Evolutionary conservation across 2,329 filamentous ascomycete genomes (phyloP).

Genomic region (Xylariaceae sp.): DNA sequence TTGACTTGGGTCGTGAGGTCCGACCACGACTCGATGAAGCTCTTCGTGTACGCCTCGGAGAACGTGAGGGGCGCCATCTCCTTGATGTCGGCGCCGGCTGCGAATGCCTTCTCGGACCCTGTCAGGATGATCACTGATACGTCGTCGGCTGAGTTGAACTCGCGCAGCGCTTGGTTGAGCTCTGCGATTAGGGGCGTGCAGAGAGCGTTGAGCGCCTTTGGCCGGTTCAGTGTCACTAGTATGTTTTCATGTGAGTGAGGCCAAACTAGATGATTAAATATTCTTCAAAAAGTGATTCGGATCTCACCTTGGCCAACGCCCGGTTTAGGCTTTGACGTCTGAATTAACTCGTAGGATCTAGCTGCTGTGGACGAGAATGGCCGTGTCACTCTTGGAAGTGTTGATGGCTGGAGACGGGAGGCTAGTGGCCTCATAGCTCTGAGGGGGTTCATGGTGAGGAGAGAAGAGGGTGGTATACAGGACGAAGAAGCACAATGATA

Average conservation of each 20-base stretch:
- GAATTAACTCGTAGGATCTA: slow-evolving; percentile 76
- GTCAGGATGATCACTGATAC: slow-evolving; percentile 85
- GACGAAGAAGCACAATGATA: not conserved
- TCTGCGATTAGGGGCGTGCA: slow-evolving; percentile 90
- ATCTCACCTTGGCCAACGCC: slow-evolving; percentile 82
- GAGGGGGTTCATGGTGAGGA: slow-evolving; percentile 56
- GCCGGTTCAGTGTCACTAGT: slow-evolving; percentile 88
- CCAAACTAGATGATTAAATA: not conserved
- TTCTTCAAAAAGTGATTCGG: not conserved
- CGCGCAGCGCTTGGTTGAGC: slow-evolving; percentile 78
- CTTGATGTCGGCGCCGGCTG: slow-evolving; percentile 97
- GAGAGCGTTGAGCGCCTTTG: slow-evolving; percentile 94
- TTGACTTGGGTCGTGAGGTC: slow-evolving; percentile 82
- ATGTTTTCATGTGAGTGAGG: slow-evolving; percentile 19
- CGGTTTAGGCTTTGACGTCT: slow-evolving; percentile 82
- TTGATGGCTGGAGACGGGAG: slow-evolving; percentile 63
- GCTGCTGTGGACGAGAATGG: slow-evolving; percentile 56
- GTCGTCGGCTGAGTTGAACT: slow-evolving; percentile 72
- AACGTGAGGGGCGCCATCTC: slow-evolving; percentile 97
- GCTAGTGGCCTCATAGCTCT: slow-evolving; percentile 67
- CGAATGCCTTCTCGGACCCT: slow-evolving; percentile 88
- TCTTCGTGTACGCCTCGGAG: slow-evolving; percentile 81
- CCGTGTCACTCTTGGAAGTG: slow-evolving; percentile 62
- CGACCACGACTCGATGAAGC: slow-evolving; percentile 97
- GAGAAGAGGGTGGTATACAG: not conserved